Percentiles rank a stretch among this genome's conserved stretches.
These are phyloP conservation scores for Rhodotorula paludigena DNA, from an alignment of 768 basidiomycete species.

Conservation along the genomic window DNA sequence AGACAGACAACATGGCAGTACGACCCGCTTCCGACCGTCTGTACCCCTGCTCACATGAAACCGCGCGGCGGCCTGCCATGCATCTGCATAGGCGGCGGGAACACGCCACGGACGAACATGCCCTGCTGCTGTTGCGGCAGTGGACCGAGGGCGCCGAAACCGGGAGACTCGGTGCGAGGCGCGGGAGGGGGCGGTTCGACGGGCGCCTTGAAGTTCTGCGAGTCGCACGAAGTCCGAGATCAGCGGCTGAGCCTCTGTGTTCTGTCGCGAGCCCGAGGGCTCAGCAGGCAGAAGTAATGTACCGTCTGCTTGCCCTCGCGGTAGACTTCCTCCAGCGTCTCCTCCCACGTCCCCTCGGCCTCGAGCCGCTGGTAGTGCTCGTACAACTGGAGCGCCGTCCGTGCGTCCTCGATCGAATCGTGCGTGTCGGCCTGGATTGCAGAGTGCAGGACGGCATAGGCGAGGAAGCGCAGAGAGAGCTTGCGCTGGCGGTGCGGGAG, in stretches of 20 bases:
- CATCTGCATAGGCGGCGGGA: constrained; percentile 7
- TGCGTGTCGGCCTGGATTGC: constrained; percentile 91
- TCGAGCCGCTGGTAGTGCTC: constrained; percentile 67
- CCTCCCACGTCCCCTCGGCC: constrained; percentile 69
- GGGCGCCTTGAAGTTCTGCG: constrained; percentile 36
- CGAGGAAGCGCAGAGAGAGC: constrained; percentile 82
- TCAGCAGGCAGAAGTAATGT: background rate
- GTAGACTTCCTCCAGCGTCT: constrained; percentile 66
- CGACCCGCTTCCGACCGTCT: no score
- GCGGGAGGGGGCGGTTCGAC: constrained; percentile 14
- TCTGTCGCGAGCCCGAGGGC: no score
- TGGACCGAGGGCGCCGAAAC: constrained; percentile 32
- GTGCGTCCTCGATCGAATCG: constrained; percentile 97
- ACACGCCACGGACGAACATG: constrained; percentile 7
- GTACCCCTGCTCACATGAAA: constrained; percentile 4
- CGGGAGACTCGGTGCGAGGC: constrained; percentile 7
- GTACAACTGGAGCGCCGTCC: constrained; percentile 76
- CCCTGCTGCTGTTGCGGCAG: constrained; percentile 5
- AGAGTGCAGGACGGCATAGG: constrained; percentile 87
- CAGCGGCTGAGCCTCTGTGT: no score
- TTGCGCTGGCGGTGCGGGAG: constrained; percentile 73
- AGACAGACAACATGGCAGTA: no score
- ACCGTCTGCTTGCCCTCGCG: constrained; percentile 48
- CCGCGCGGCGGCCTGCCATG: background rate
- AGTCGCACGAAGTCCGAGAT: no score